These are phyloP conservation scores for Citrus sp. DNA, from an alignment of 345 rosid species.

Conservation along the genomic window DNA sequence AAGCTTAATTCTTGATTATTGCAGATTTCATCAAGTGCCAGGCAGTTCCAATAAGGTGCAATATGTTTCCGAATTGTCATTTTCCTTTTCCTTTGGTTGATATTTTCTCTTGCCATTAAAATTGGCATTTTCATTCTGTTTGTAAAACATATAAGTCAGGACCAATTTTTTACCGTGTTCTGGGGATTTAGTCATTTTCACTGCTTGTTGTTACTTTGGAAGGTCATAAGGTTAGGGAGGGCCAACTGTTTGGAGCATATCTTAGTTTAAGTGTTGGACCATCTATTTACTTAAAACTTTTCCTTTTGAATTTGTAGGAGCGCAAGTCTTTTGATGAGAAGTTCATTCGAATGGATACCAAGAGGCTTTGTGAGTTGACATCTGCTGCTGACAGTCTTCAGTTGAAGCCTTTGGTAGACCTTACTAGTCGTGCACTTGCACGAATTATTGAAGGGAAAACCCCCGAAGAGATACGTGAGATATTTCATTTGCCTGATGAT, in stretches of 20 bases:
- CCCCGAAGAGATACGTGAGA: slow-evolving; percentile 88
- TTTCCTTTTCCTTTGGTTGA: slow-evolving; percentile 4
- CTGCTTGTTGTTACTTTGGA: neutral
- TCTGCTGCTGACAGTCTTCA: slow-evolving; percentile 95
- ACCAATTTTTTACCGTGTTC: neutral
- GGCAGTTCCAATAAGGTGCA: slow-evolving; percentile 79
- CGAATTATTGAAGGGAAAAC: slow-evolving; percentile 80
- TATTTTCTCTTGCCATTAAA: neutral
- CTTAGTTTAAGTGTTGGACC: neutral
- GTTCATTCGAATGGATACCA: slow-evolving; percentile 84
- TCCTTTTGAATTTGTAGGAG: slow-evolving; percentile 45
- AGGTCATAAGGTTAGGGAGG: neutral
- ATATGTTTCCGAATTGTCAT: neutral
- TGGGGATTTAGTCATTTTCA: slow-evolving; percentile 2
- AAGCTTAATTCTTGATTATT: slow-evolving; percentile 80
- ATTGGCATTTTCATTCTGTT: neutral
- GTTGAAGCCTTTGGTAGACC: slow-evolving; percentile 86
- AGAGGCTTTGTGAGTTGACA: slow-evolving; percentile 83
- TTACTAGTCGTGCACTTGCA: slow-evolving; percentile 86
- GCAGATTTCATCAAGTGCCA: slow-evolving; percentile 79
- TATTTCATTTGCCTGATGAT: slow-evolving; percentile 91
- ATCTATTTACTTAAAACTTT: neutral
- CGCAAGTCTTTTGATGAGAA: slow-evolving; percentile 76
- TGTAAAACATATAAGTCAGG: neutral
- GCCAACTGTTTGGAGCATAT: neutral